These are phyloP conservation scores for Taiwanofungus camphoratus DNA, from an alignment of 1,284 basidiomycete genomes.

Conservation along the genomic window DNA sequence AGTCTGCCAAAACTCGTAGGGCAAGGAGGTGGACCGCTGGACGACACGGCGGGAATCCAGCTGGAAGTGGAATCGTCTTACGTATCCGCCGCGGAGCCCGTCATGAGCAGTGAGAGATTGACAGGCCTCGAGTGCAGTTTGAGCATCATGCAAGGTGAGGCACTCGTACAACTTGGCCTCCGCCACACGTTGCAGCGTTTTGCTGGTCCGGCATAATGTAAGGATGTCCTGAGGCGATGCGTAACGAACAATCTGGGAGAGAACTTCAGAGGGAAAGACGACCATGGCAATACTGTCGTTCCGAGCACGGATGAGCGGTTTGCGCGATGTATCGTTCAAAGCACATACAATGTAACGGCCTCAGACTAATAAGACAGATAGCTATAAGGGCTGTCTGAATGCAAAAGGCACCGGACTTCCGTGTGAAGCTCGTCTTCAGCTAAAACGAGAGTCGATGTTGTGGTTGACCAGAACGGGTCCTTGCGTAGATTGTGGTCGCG, in stretches of 20 bases:
- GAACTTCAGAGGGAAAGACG: slow-evolving; percentile 21
- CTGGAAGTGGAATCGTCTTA: slow-evolving; percentile 24
- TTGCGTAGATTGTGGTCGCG: neutral
- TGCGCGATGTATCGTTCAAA: too few relatives aligned
- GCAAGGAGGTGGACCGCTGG: slow-evolving; percentile 8
- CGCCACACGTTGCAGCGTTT: slow-evolving; percentile 23
- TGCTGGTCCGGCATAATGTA: slow-evolving; percentile 21
- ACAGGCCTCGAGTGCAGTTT: slow-evolving; percentile 16
- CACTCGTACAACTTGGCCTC: slow-evolving; percentile 24
- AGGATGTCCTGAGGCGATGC: slow-evolving; percentile 17
- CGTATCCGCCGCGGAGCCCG: slow-evolving; percentile 21
- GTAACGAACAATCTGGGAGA: slow-evolving; percentile 20
- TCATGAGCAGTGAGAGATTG: slow-evolving; percentile 17
- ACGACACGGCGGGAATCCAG: slow-evolving; percentile 16
- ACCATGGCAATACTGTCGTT: slow-evolving; percentile 9
- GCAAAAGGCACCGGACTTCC: too few relatives aligned
- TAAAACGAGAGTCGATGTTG: neutral
- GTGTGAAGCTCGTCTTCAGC: too few relatives aligned
- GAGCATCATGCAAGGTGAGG: slow-evolving; percentile 21
- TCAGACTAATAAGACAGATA: too few relatives aligned
- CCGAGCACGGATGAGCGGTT: too few relatives aligned
- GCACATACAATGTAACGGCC: too few relatives aligned
- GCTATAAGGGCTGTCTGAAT: too few relatives aligned
- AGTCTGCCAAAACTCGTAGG: slow-evolving; percentile 23
- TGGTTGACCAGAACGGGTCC: neutral